Evolutionary conservation across 2,329 filamentous ascomycete species (phyloP), one percentile per base, ranked within the genome.

Genomic region (Talaromyces sp.): DNA sequence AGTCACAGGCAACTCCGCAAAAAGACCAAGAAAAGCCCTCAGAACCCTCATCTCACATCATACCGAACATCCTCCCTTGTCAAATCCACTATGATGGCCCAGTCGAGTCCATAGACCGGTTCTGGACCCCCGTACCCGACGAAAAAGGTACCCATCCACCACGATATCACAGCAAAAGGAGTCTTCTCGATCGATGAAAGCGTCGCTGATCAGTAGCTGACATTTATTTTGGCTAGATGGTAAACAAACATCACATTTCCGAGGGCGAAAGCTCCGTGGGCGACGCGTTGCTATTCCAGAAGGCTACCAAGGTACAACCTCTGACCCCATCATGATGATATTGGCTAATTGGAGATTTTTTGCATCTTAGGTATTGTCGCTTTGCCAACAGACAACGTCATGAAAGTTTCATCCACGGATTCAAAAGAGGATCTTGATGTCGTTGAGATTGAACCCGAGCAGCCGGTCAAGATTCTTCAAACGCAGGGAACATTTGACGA

Each of bases 181-280:
- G 24, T 5, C 9, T 5, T 27, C 9, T 9, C 24, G 9, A 27
- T 27, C 24, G 5, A 27, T 27, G 9, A 5, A 9, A 27, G 4
- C 5, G 24, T 5, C 9, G 1, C 4, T n/a, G 20, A 17, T 35
- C 13, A 39, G 9, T 39, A 1, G 17, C 17, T 39, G 16, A 39
- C 35, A 17, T 39, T 22, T 2, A n/a, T 37, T 32, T 37, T 4
- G 11, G 11, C 40, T 27, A 68, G 62, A 65, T 40, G 55, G 59
- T 9, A 77, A 73, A 2, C 77, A 76, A 35, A 82, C 80, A 2
- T 79, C 86, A 22, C 88, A 92, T 66, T 88, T 95, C 59, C 86
- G 92, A 56, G 92, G 92, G 30, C 85, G 91, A 44, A 92, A 89
- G 67, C 80, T 97, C 1, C 80, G 85, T 41, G 91, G 89, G 37